These are phyloP conservation scores for Hortiboletus campestris DNA, from an alignment of 768 basidiomycete genomes.

Conservation along the genomic window DNA sequence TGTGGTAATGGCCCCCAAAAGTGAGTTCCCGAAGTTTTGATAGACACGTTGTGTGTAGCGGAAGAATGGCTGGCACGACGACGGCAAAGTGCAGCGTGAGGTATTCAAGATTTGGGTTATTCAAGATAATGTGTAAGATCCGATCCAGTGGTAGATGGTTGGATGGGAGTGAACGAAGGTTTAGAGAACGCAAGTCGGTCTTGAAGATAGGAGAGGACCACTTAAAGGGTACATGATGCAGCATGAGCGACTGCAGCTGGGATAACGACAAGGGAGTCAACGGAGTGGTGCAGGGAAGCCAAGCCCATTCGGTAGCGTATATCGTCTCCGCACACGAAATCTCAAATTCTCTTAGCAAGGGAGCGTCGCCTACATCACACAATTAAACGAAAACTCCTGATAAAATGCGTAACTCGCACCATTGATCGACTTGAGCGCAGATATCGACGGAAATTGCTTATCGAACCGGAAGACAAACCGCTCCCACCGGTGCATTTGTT, in stretches of 20 bases:
- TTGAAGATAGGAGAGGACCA: slow-evolving; percentile 75
- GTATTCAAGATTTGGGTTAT: slow-evolving; percentile 53
- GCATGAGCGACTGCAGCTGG: slow-evolving; percentile 54
- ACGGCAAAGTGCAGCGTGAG: slow-evolving; percentile 63
- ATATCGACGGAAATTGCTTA: slow-evolving; percentile 70
- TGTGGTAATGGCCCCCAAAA: slow-evolving; percentile 65
- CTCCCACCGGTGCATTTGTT: slow-evolving; percentile 82
- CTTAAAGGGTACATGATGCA: slow-evolving; percentile 74
- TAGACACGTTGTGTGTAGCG: slow-evolving; percentile 53
- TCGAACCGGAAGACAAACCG: slow-evolving; percentile 80
- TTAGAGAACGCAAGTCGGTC: slow-evolving; percentile 54
- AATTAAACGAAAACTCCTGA: not conserved
- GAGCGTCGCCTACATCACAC: slow-evolving; percentile 57
- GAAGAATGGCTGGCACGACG: slow-evolving; percentile 61
- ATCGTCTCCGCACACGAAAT: slow-evolving; percentile 68
- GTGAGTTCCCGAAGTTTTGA: slow-evolving; percentile 52
- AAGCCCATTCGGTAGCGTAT: slow-evolving; percentile 64
- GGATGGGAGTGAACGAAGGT: slow-evolving; percentile 63
- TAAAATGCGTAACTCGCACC: slow-evolving; percentile 42
- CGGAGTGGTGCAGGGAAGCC: slow-evolving; percentile 58
- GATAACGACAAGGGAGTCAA: slow-evolving; percentile 38
- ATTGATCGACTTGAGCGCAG: slow-evolving; percentile 68
- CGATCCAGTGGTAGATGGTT: slow-evolving; percentile 65
- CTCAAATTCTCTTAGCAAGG: slow-evolving; percentile 72
- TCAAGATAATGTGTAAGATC: slow-evolving; percentile 60